Percentiles rank a stretch among this genome's conserved stretches.
Conservation (phyloP, 169 alveolate species). For the Cryptosporidium ubiquitum region DNA sequence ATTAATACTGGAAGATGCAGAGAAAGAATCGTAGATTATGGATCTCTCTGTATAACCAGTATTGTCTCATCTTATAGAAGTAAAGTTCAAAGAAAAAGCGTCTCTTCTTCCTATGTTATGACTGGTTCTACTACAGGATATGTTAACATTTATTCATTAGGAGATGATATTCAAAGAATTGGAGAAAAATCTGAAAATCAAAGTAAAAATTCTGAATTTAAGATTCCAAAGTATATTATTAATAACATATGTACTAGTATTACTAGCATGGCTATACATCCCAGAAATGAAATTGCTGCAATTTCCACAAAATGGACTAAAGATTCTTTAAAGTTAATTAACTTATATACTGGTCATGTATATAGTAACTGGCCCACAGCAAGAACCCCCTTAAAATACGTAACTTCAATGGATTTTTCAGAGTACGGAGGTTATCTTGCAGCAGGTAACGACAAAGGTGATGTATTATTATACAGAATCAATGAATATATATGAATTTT, state of each 20-base stretch:
- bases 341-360: conserved; percentile 45
- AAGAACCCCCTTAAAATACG: conserved; percentile 70
- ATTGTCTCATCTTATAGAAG: conserved; percentile 18
- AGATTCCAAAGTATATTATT: conserved; percentile 21
- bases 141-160: conserved; percentile 25
- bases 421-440: conserved; percentile 62
- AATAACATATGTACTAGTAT: conserved; percentile 51
- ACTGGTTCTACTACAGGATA: conserved; percentile 70
- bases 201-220: not conserved
- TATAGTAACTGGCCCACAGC: conserved; percentile 70
- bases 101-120: conserved; percentile 24
- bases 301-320: conserved; percentile 64
- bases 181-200: not conserved
- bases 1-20: conserved; percentile 70
- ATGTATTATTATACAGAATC: conserved; percentile 39
- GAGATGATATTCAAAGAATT: not conserved
- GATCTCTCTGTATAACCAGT: conserved; percentile 40
- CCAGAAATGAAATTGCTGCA: conserved; percentile 60
- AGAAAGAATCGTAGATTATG: conserved; percentile 52
- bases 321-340: conserved; percentile 57
- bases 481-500: conserved; percentile 12
- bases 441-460: conserved; percentile 67
- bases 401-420: conserved; percentile 60
- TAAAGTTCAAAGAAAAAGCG: not conserved
- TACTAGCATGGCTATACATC: conserved; percentile 70